Percentiles rank a stretch among this genome's conserved stretches.
These are phyloP conservation scores for Geotrichum histeridarum DNA, from an alignment of 1,139 yeast species.

Conservation along the genomic window DNA sequence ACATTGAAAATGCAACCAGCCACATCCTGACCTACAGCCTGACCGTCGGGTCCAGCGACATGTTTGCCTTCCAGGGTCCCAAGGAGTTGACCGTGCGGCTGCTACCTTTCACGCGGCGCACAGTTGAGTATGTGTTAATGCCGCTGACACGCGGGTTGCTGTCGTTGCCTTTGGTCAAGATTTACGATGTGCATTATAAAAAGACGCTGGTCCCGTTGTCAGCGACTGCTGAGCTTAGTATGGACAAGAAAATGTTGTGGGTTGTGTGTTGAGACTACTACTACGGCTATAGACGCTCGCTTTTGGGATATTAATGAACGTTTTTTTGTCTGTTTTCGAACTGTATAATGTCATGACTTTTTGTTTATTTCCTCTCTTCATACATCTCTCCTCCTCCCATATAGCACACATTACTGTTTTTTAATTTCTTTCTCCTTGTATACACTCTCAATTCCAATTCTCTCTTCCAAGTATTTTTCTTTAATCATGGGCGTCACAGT, in stretches of 20 bases:
- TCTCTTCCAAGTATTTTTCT: slow-evolving; percentile 1
- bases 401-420: background rate
- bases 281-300: no score
- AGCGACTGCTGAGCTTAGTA: slow-evolving; percentile 38
- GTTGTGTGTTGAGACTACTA: slow-evolving; percentile 3
- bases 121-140: slow-evolving; percentile 40
- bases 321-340: no score
- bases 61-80: slow-evolving; percentile 40
- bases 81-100: slow-evolving; percentile 45
- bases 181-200: slow-evolving; percentile 62
- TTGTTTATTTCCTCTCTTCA: background rate
- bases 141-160: slow-evolving; percentile 34
- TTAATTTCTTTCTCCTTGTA: slow-evolving; percentile 1
- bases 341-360: background rate
- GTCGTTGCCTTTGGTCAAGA: slow-evolving; percentile 53
- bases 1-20: slow-evolving; percentile 70
- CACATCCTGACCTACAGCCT: slow-evolving; percentile 61
- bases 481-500: slow-evolving; percentile 39
- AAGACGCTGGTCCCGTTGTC: slow-evolving; percentile 56
- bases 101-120: slow-evolving; percentile 55
- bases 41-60: slow-evolving; percentile 38
- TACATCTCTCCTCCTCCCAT: background rate
- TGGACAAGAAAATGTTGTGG: slow-evolving; percentile 24
- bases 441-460: background rate
- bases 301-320: background rate